A percentile compares a stretch with the other conserved stretches of the same genome.
phyloP scores from a whole-genome alignment of 495 filamentous ascomycete genomes.

The Lasiosphaeria ovina region DNA sequence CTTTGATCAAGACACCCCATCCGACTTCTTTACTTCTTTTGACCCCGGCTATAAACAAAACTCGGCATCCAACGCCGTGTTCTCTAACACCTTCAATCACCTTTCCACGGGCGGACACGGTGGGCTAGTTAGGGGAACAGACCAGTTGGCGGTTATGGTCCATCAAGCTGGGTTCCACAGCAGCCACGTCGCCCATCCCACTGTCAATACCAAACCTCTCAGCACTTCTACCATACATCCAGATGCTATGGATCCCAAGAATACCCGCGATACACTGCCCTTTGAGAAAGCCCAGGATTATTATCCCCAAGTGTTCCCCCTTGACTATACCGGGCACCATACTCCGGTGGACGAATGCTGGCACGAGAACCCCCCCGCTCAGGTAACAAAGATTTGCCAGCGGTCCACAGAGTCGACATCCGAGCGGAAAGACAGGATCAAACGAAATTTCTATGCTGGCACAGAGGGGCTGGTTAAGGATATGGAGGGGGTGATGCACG shows the following conservation, averaged over 20 bases:
- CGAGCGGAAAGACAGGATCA: conserved; percentile 18
- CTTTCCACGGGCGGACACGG: neutral
- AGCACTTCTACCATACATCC: neutral
- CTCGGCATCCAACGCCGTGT: conserved; percentile 5
- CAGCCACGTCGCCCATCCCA: neutral
- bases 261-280: conserved; percentile 21
- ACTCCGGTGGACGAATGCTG: conserved; percentile 9
- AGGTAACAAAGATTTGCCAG: conserved; percentile 2
- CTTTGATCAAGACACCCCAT: neutral
- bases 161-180: neutral
- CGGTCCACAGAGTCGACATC: neutral
- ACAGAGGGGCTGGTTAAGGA: conserved; percentile 25
- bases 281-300: conserved; percentile 18
- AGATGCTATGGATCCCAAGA: neutral
- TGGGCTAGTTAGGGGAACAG: neutral
- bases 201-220: neutral
- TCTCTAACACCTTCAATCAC: conserved; percentile 7
- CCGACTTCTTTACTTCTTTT: neutral
- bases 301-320: conserved; percentile 19
- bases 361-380: conserved; percentile 11
- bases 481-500: conserved; percentile 20
- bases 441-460: conserved; percentile 36
- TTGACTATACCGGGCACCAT: conserved; percentile 16
- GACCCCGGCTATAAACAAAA: neutral
- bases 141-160: neutral